phyloP scores from a whole-genome alignment of 106 monocot species.

The Dendrobium chrysotoxum region DNA sequence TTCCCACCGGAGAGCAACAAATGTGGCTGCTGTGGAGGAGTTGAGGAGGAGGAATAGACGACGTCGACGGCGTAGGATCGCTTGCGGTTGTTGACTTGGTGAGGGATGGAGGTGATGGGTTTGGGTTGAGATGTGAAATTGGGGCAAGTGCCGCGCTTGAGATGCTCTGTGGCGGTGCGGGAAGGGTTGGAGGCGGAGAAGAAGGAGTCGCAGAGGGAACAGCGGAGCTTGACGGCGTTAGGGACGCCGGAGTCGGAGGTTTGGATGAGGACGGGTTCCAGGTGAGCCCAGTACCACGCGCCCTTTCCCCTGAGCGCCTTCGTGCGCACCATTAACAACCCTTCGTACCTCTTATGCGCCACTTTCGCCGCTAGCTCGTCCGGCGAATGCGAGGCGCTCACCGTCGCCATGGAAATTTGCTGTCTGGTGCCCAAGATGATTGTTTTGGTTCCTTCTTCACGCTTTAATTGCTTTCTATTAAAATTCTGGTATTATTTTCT shows the following conservation, averaged over 20 bases:
- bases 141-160: conserved; percentile 89
- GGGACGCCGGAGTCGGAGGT: conserved; percentile 61
- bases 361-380: conserved; percentile 44
- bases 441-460: too few relatives aligned
- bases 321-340: conserved; percentile 44
- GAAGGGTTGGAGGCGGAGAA: conserved; percentile 99
- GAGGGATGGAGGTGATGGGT: conserved; percentile 39
- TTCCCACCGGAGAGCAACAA: conserved; percentile 72
- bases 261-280: conserved; percentile 63
- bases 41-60: conserved; percentile 25
- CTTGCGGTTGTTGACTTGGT: conserved; percentile 12
- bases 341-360: conserved; percentile 65
- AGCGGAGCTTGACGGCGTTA: conserved; percentile 82
- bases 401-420: background rate
- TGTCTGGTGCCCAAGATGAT: too few relatives aligned
- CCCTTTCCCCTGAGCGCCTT: conserved; percentile 92
- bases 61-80: conserved; percentile 19
- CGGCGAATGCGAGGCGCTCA: background rate
- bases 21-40: conserved; percentile 15
- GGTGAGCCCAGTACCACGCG: conserved; percentile 95
- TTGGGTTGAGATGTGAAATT: conserved; percentile 43
- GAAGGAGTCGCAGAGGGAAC: conserved; percentile 71
- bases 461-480: too few relatives aligned
- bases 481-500: too few relatives aligned
- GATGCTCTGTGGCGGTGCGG: conserved; percentile 88